Percentiles rank a stretch among this genome's conserved stretches.
These are phyloP conservation scores for Cercospora janseana DNA, from an alignment of 2,329 filamentous ascomycete species.

Conservation along the genomic window DNA sequence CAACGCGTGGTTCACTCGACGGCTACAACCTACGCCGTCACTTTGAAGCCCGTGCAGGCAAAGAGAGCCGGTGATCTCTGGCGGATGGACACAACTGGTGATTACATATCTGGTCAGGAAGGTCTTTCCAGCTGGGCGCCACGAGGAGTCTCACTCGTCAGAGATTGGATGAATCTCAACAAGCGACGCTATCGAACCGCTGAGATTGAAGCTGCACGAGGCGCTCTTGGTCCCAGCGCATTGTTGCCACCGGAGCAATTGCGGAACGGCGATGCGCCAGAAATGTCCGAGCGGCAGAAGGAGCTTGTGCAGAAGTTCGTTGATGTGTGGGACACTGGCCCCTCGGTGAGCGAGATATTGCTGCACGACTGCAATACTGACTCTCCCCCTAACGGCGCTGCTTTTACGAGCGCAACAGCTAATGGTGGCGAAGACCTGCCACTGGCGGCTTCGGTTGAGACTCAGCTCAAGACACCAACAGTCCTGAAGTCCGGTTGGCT, in stretches of 20 bases:
- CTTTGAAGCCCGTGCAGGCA: slow-evolving; percentile 81
- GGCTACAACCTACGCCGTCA: slow-evolving; percentile 80
- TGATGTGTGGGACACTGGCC: slow-evolving; percentile 59
- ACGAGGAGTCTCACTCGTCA: slow-evolving; percentile 84
- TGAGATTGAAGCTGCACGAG: slow-evolving; percentile 75
- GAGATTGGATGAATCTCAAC: slow-evolving; percentile 74
- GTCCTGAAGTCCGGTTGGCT: slow-evolving; percentile 85
- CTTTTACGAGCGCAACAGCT: slow-evolving; percentile 37
- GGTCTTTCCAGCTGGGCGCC: slow-evolving; percentile 80
- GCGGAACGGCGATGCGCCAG: slow-evolving; percentile 19
- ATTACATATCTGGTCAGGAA: slow-evolving; percentile 96
- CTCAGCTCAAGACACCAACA: slow-evolving; percentile 69
- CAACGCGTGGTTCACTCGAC: slow-evolving; percentile 83
- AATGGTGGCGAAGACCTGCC: slow-evolving; percentile 47
- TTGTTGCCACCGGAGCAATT: slow-evolving; percentile 48
- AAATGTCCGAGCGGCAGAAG: slow-evolving; percentile 38
- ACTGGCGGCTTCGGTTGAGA: slow-evolving; percentile 75
- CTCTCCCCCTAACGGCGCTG: slow-evolving; percentile 63
- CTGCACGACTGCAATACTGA: slow-evolving; percentile 57
- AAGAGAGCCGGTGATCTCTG: slow-evolving; percentile 91
- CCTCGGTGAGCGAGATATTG: slow-evolving; percentile 46
- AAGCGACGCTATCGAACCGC: slow-evolving; percentile 71
- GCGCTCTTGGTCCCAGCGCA: slow-evolving; percentile 50
- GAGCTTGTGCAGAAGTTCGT: slow-evolving; percentile 55
- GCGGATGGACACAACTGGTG: slow-evolving; percentile 91